Conservation (phyloP, 768 basidiomycete species). For the Amylocystis lapponica region DNA sequence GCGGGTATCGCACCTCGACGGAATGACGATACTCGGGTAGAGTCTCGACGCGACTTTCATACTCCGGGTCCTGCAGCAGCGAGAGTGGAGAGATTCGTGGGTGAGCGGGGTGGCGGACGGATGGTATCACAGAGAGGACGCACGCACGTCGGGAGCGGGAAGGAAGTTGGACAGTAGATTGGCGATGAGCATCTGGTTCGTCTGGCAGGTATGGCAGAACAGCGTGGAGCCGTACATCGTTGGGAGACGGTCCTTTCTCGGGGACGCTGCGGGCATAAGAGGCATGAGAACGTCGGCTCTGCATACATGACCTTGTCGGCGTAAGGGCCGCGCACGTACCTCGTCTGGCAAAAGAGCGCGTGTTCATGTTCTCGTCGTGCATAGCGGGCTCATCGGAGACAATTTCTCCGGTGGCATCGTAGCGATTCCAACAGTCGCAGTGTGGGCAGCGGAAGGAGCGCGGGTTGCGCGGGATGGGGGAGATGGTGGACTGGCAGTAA, state of each 20-base stretch:
- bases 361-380: conserved; percentile 74
- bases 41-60: conserved; percentile 52
- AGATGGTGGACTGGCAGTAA: conserved; percentile 54
- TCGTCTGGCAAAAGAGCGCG: conserved; percentile 61
- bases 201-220: conserved; percentile 86
- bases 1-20: conserved; percentile 79
- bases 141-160: conserved; percentile 66
- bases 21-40: conserved; percentile 71
- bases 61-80: conserved; percentile 59
- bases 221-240: conserved; percentile 50
- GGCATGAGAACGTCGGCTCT: background rate
- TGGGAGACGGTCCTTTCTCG: conserved; percentile 63
- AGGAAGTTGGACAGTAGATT: conserved; percentile 89
- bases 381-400: conserved; percentile 84
- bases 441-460: conserved; percentile 59
- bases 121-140: background rate
- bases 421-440: conserved; percentile 74
- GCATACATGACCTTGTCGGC: no score
- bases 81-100: conserved; percentile 1
- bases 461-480: conserved; percentile 39
- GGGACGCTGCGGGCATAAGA: conserved; percentile 43
- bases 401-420: conserved; percentile 67
- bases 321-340: conserved; percentile 36
- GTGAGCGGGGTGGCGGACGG: background rate
- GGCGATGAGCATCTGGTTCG: conserved; percentile 86